Evolutionary conservation across 2,329 filamentous ascomycete species (phyloP), one percentile per base, ranked within the genome.

Genomic region (Clathrospora elynae): DNA sequence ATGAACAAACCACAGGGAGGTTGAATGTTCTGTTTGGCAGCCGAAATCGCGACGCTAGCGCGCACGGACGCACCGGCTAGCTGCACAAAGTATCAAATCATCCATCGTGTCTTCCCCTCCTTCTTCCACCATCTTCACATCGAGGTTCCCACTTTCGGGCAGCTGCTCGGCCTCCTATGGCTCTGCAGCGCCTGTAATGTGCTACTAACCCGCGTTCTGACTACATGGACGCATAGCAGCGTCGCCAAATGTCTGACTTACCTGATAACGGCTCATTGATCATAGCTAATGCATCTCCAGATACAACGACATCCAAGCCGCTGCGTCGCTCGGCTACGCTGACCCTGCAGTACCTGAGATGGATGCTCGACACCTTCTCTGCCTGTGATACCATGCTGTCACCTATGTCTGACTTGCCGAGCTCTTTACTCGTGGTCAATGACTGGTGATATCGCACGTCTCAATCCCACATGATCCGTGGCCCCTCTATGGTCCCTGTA

Each of bases 61-160:
- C 24, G 47, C 47, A 50, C 42, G 36, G 45, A 29, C 45, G 10
- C 24, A 14, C 20, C 14, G 12, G 29, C n/a, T n/a, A n/a, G n/a
- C n/a, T n/a, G n/a, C n/a, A n/a, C n/a, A n/a, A n/a, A n/a, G n/a
- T n/a, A n/a, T n/a, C n/a, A 17, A 6, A 14, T 24, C 10, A 17
- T 25, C 34, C 13, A 28, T 16, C 26, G 19, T 12, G 12, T 11
- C 35, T 26, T 19, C 23, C n/a, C 29, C 16, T 31, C 14, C 17
- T 11, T 39, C 18, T 30, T 26, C 26, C 28, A 34, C 9, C 31
- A 38, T 23, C 30, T 17, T 24, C 11, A 24, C 25, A 18, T 23
- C n/a, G 9, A 22, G 8, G 7, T n/a, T 8, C 18, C 24, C 4
- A 35, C 10, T n/a, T 11, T 20, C n/a, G 13, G 13, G 18, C 17